These are phyloP conservation scores for Dryas octopetala DNA, from an alignment of 306 rosid species.

Conservation along the genomic window DNA sequence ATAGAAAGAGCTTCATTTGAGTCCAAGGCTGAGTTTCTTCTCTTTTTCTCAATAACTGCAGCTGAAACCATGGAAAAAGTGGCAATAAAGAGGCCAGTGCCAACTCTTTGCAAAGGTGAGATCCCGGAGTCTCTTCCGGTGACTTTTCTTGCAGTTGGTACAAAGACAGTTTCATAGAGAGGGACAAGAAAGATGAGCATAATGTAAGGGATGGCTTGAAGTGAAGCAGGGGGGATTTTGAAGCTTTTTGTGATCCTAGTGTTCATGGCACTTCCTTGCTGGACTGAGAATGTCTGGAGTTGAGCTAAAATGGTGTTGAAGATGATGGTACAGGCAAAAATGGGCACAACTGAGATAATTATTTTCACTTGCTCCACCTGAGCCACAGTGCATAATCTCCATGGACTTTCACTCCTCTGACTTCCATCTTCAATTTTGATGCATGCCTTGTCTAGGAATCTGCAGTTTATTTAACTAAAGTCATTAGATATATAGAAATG, in stretches of 20 bases:
- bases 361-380: slow-evolving; percentile 69
- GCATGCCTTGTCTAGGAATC: slow-evolving; percentile 74
- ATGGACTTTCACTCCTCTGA: slow-evolving; percentile 45
- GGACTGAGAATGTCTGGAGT: slow-evolving; percentile 67
- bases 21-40: slow-evolving; percentile 32
- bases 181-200: slow-evolving; percentile 55
- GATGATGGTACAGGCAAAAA: slow-evolving; percentile 63
- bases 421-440: slow-evolving; percentile 44
- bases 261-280: slow-evolving; percentile 59
- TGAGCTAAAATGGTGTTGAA: slow-evolving; percentile 67
- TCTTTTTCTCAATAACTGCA: slow-evolving; percentile 49
- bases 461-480: slow-evolving; percentile 19
- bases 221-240: slow-evolving; percentile 67
- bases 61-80: slow-evolving; percentile 65
- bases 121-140: slow-evolving; percentile 53
- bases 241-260: slow-evolving; percentile 36
- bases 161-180: slow-evolving; percentile 50
- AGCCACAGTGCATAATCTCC: slow-evolving; percentile 55
- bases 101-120: slow-evolving; percentile 54
- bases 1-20: slow-evolving; percentile 33
- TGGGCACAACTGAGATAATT: slow-evolving; percentile 53
- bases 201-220: slow-evolving; percentile 59
- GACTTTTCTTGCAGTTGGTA: slow-evolving; percentile 44
- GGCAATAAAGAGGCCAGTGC: slow-evolving; percentile 54
- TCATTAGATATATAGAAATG: background rate